Conservation (phyloP, 495 filamentous ascomycete species). For the Lepidopterella palustris region DNA sequence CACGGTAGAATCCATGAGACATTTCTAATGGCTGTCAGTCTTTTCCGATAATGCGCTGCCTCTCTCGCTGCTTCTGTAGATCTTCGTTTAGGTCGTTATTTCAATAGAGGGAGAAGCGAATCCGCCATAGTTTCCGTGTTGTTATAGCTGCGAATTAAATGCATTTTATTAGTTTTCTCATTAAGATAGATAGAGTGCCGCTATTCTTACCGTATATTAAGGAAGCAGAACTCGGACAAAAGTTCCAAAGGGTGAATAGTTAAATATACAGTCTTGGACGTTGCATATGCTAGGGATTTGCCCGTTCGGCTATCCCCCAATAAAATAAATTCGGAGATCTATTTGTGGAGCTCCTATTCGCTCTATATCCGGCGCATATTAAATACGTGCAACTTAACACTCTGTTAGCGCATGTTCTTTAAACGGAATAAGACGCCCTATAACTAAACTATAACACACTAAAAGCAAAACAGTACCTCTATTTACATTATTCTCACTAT, state of each 20-base stretch:
- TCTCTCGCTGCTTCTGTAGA: not conserved
- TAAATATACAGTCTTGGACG: not conserved
- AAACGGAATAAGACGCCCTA: no score
- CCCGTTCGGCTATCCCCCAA: not conserved
- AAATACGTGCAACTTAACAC: no score
- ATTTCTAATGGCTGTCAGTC: not conserved
- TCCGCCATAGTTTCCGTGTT: not conserved
- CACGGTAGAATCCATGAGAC: not conserved
- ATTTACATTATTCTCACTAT: no score
- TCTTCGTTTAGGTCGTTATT: not conserved
- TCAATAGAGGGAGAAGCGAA: not conserved
- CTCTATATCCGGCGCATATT: not conserved
- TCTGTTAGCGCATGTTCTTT: no score
- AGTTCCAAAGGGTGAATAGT: not conserved
- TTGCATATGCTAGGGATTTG: not conserved
- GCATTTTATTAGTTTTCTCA: not conserved
- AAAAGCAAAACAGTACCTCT: no score
- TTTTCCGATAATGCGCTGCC: not conserved
- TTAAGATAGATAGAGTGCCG: not conserved
- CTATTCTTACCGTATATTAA: not conserved
- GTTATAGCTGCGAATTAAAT: not conserved
- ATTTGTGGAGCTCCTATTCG: not conserved
- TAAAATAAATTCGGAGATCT: not conserved
- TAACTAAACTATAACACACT: no score
- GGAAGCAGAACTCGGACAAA: not conserved